Conservation (phyloP, 768 basidiomycete genomes). For the Termitomyces sp. region DNA sequence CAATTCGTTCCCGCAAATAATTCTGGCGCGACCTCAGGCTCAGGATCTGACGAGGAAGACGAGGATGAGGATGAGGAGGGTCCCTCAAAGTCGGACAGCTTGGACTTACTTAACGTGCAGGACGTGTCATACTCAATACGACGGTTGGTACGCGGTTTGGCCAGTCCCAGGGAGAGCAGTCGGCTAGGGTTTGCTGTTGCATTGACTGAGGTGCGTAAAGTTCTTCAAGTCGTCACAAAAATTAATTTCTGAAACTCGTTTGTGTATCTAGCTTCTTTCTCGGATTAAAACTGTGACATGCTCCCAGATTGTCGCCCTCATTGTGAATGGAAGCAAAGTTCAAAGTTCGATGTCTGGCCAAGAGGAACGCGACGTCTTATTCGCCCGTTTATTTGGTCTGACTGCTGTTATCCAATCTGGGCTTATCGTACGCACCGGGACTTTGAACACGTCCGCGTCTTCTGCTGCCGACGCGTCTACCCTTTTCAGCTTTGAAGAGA, state of each 20-base stretch:
- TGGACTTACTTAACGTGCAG: slow-evolving; percentile 72
- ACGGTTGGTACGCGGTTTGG: slow-evolving; percentile 80
- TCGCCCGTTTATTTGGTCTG: slow-evolving; percentile 89
- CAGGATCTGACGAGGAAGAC: slow-evolving; percentile 39
- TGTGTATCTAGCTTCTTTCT: slow-evolving; percentile 64
- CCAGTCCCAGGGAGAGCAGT: slow-evolving; percentile 90
- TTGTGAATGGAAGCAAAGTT: slow-evolving; percentile 65
- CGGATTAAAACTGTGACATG: slow-evolving; percentile 74
- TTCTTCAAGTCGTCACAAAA: neutral
- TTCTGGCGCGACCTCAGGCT: slow-evolving; percentile 22
- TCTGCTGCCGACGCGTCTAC: slow-evolving; percentile 50
- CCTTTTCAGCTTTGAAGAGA: slow-evolving; percentile 50
- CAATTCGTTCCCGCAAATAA: slow-evolving; percentile 44
- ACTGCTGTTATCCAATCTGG: slow-evolving; percentile 83
- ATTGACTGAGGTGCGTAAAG: slow-evolving; percentile 73
- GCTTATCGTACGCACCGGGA: slow-evolving; percentile 58
- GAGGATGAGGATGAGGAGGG: slow-evolving; percentile 38
- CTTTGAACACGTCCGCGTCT: slow-evolving; percentile 47
- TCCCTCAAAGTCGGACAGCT: slow-evolving; percentile 33
- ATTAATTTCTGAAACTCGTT: neutral
- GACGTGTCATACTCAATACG: slow-evolving; percentile 93
- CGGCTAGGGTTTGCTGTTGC: slow-evolving; percentile 94
- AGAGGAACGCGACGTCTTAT: slow-evolving; percentile 89
- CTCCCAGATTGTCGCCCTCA: slow-evolving; percentile 67
- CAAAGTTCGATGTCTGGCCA: slow-evolving; percentile 79